phyloP scores from a whole-genome alignment of 176 grass and related monocot genomes.

The Carex kokanica region DNA sequence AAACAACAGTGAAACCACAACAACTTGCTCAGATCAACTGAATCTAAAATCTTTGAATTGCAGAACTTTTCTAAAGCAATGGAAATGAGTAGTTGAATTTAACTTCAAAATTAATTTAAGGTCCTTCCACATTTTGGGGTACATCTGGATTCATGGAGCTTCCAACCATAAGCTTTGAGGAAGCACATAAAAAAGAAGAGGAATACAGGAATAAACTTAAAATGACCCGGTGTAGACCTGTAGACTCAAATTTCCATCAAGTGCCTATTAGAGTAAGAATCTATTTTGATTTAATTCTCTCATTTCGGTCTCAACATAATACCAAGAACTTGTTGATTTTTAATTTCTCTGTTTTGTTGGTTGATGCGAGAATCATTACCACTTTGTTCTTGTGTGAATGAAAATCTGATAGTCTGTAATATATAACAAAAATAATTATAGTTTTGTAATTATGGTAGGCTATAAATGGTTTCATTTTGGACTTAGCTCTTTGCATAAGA shows the following conservation, averaged over 20 bases:
- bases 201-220: slow-evolving; percentile 47
- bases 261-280: not conserved
- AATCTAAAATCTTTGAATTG: not conserved
- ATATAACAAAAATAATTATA: slow-evolving; percentile 3
- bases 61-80: not conserved
- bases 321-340: not conserved
- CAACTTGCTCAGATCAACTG: not conserved
- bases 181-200: slow-evolving; percentile 59
- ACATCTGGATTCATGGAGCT: slow-evolving; percentile 11
- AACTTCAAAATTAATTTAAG: not conserved
- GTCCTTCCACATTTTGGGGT: not conserved
- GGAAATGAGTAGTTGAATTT: not conserved
- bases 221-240: slow-evolving; percentile 26
- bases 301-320: not conserved
- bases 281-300: slow-evolving; percentile 14
- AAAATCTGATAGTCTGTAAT: not conserved
- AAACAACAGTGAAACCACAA: not conserved
- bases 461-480: not conserved
- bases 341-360: slow-evolving; percentile 7
- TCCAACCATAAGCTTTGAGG: slow-evolving; percentile 51
- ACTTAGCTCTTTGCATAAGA: not conserved
- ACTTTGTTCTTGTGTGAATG: slow-evolving; percentile 26
- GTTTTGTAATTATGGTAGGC: not conserved
- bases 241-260: slow-evolving; percentile 6
- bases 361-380: slow-evolving; percentile 7